These are phyloP conservation scores for Ophiostoma angusticollis DNA, from an alignment of 2,329 filamentous ascomycete genomes.

Conservation along the genomic window DNA sequence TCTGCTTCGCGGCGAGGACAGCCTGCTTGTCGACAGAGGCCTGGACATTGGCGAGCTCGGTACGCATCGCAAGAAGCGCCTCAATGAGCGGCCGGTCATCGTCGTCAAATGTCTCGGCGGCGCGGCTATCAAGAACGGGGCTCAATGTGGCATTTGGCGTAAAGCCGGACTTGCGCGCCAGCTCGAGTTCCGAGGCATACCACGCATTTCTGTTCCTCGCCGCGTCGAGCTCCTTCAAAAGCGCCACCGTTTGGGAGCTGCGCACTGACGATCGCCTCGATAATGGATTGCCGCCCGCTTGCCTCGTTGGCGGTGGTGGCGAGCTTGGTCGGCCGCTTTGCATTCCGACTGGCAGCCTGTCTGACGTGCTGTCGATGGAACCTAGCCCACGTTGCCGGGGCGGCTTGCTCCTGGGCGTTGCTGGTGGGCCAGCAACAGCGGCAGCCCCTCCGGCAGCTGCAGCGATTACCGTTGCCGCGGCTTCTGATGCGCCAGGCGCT, in stretches of 20 bases:
- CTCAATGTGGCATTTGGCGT: slow-evolving; percentile 56
- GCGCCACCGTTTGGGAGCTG: slow-evolving; percentile 55
- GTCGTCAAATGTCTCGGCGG: slow-evolving; percentile 70
- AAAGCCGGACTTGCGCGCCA: slow-evolving; percentile 86
- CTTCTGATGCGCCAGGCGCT: slow-evolving; percentile 3
- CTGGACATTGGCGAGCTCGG: slow-evolving; percentile 82
- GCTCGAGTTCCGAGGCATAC: slow-evolving; percentile 88
- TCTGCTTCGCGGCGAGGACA: slow-evolving; percentile 69
- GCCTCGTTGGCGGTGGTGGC: slow-evolving; percentile 44
- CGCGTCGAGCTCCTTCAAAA: slow-evolving; percentile 77
- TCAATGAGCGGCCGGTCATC: slow-evolving; percentile 88
- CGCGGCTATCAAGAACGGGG: slow-evolving; percentile 62
- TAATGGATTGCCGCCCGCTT: slow-evolving; percentile 42
- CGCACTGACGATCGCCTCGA: slow-evolving; percentile 45
- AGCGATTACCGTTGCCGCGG: slow-evolving; percentile 1
- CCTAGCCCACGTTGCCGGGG: slow-evolving; percentile 44
- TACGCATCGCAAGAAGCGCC: slow-evolving; percentile 80
- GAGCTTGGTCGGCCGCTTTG: slow-evolving; percentile 35
- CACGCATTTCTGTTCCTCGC: slow-evolving; percentile 82
- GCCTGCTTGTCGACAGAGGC: slow-evolving; percentile 81
- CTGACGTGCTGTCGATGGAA: slow-evolving; percentile 56
- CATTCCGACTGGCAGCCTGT: slow-evolving; percentile 23
- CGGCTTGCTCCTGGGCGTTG: slow-evolving; percentile 26
- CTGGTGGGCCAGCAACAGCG: neutral
- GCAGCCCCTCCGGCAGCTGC: slow-evolving; percentile 13